phyloP scores from a whole-genome alignment of 148 eudicot species.

The Chenopodium formosanum region DNA sequence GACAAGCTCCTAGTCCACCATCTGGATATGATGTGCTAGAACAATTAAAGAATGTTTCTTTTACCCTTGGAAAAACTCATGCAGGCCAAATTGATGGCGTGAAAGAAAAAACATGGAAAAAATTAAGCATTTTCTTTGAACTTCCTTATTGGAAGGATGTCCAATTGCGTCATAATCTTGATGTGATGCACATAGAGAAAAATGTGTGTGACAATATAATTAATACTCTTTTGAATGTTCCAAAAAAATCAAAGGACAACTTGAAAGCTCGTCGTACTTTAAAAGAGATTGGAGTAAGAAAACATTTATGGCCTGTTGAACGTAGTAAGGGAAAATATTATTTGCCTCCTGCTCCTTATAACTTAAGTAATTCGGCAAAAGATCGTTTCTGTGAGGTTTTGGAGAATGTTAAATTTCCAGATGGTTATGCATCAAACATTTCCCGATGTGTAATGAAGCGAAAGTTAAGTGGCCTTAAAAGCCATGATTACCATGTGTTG shows the following conservation, averaged over 20 bases:
- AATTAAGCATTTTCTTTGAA: background rate
- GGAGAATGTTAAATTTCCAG: background rate
- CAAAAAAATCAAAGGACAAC: no score
- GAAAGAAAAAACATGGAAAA: conserved; percentile 8
- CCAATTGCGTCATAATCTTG: background rate
- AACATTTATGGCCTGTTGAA: no score
- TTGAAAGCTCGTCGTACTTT: no score
- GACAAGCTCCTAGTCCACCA: background rate
- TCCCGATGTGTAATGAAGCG: background rate
- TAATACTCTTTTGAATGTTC: background rate
- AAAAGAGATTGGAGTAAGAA: no score
- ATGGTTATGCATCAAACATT: background rate
- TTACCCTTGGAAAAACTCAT: conserved; percentile 8
- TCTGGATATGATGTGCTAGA: background rate
- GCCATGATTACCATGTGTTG: background rate
- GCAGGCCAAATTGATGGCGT: background rate
- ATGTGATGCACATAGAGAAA: conserved; percentile 15
- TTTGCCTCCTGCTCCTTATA: background rate
- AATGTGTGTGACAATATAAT: background rate
- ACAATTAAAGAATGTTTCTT: background rate
- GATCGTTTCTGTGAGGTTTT: background rate
- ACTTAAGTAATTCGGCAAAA: background rate
- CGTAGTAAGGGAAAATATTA: no score
- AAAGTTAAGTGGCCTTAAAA: background rate
- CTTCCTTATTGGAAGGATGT: conserved; percentile 19